phyloP scores from a whole-genome alignment of 2,329 filamentous ascomycete species.

The Fusarium nurragi region DNA sequence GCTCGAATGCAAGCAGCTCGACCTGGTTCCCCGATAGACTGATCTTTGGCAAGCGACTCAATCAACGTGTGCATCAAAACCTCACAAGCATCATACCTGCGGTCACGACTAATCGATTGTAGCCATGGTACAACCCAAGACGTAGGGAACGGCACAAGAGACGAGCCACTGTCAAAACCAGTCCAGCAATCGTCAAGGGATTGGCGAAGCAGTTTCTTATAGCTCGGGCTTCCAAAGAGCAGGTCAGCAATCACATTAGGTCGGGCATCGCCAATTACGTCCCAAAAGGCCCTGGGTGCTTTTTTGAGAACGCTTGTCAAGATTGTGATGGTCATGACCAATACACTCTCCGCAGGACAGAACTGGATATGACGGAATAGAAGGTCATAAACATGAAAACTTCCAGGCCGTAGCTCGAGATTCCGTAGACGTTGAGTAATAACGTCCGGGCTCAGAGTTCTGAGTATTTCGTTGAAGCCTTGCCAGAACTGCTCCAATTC shows the following conservation, averaged over 20 bases:
- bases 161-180: conserved; percentile 53
- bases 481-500: conserved; percentile 80
- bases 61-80: conserved; percentile 81
- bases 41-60: conserved; percentile 66
- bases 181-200: conserved; percentile 61
- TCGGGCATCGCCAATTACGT: conserved; percentile 82
- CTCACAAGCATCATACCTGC: conserved; percentile 81
- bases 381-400: conserved; percentile 72
- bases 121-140: conserved; percentile 84
- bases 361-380: conserved; percentile 64
- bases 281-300: conserved; percentile 85
- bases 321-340: conserved; percentile 75
- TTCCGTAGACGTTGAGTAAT: conserved; percentile 81
- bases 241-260: conserved; percentile 85
- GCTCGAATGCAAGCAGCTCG: conserved; percentile 70
- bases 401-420: conserved; percentile 72
- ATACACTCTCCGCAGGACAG: conserved; percentile 63
- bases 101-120: conserved; percentile 77
- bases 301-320: conserved; percentile 78
- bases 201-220: conserved; percentile 68
- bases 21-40: conserved; percentile 64
- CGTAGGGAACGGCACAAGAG: conserved; percentile 70
- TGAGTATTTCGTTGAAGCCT: conserved; percentile 78
- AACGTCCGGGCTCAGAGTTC: conserved; percentile 75
- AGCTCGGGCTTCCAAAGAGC: conserved; percentile 77